Percentiles rank a stretch among this genome's conserved stretches.
These are phyloP conservation scores for Magnolia changhungtana DNA, from an alignment of 164 flowering plant species.

Conservation along the genomic window DNA sequence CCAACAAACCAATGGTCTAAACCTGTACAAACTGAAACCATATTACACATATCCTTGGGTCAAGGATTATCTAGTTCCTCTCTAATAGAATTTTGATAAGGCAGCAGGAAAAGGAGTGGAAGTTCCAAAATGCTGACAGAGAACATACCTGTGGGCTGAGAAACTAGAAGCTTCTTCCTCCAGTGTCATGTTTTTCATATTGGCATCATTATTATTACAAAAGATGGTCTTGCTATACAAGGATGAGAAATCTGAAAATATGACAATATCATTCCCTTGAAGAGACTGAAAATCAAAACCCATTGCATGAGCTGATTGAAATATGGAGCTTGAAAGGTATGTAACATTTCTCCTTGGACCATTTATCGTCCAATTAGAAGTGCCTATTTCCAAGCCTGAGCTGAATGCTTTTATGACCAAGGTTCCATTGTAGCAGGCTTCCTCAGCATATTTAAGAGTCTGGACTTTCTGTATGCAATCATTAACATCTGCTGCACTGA, in stretches of 20 bases:
- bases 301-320: constrained; percentile 59
- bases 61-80: too few species aligned
- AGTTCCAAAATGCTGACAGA: neutral
- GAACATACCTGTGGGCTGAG: constrained; percentile 18
- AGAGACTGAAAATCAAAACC: constrained; percentile 62
- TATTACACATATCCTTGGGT: too few species aligned
- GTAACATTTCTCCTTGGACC: constrained; percentile 47
- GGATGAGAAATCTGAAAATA: constrained; percentile 72
- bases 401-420: constrained; percentile 66
- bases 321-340: constrained; percentile 60
- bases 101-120: neutral
- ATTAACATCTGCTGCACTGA: constrained; percentile 83
- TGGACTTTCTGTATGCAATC: constrained; percentile 62
- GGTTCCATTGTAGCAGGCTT: constrained; percentile 68
- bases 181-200: neutral
- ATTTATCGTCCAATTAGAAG: constrained; percentile 75
- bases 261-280: constrained; percentile 52
- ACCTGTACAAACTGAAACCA: too few species aligned
- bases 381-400: constrained; percentile 88
- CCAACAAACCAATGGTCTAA: too few species aligned
- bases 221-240: constrained; percentile 12
- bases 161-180: constrained; percentile 3
- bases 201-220: constrained; percentile 5
- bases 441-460: constrained; percentile 74
- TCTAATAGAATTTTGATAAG: neutral